These are phyloP conservation scores for Aspergillus flavus DNA, from an alignment of 2,329 filamentous ascomycete species.

Conservation along the genomic window DNA sequence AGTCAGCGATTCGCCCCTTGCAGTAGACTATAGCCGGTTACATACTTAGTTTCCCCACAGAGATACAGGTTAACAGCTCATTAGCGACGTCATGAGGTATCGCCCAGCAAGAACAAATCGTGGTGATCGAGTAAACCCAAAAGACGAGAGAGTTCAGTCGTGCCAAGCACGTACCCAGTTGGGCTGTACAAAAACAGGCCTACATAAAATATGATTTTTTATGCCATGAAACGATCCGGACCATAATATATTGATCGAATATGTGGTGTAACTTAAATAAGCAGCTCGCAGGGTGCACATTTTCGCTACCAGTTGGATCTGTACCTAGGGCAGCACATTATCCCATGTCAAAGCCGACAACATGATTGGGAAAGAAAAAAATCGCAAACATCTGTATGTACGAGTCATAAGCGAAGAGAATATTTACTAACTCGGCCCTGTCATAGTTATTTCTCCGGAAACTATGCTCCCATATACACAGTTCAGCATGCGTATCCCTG, in stretches of 20 bases:
- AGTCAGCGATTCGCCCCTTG: neutral
- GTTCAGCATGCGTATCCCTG: conserved; percentile 58
- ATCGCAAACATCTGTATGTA: neutral
- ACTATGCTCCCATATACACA: conserved; percentile 67
- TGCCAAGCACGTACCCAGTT: neutral
- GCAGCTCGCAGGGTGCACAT: neutral
- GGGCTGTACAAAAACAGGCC: neutral
- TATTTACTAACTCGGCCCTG: neutral
- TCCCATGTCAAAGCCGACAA: neutral
- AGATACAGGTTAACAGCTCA: no score
- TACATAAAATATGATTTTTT: neutral
- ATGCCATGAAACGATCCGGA: neutral
- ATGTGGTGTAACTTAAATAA: neutral
- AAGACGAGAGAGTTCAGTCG: neutral
- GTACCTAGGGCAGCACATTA: neutral
- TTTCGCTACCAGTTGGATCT: neutral
- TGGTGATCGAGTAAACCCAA: neutral
- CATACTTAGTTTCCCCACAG: neutral
- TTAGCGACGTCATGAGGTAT: neutral
- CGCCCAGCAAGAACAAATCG: neutral
- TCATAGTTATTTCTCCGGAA: conserved; percentile 63
- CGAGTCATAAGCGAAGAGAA: neutral
- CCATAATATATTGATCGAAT: neutral
- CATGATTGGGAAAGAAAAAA: neutral
- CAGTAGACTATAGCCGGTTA: neutral